Evolutionary conservation across 257 asterid species (phyloP).

Genomic region (Echites panduratus): DNA sequence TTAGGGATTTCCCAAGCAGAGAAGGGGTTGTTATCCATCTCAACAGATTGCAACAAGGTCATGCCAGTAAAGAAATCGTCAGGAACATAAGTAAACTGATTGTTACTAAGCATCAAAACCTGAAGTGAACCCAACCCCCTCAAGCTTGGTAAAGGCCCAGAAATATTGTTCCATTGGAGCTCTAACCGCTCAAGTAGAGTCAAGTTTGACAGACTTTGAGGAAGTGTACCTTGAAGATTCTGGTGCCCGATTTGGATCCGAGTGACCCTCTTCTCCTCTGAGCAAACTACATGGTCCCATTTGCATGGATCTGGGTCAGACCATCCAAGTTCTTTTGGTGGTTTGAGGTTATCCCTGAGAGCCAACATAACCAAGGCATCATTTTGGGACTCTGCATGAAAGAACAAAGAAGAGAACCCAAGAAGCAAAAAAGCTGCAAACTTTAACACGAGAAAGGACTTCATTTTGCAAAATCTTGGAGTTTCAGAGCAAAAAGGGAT

Average conservation of each 20-base stretch:
- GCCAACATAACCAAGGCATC: constrained; percentile 63
- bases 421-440: constrained; percentile 35
- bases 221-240: constrained; percentile 66
- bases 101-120: constrained; percentile 62
- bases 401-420: constrained; percentile 32
- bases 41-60: constrained; percentile 67
- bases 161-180: constrained; percentile 75
- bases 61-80: constrained; percentile 68
- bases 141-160: constrained; percentile 75
- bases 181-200: constrained; percentile 64
- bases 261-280: constrained; percentile 54
- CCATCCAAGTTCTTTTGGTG: constrained; percentile 52
- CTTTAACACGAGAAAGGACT: constrained; percentile 31
- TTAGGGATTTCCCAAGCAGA: constrained; percentile 62
- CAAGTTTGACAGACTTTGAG: constrained; percentile 49
- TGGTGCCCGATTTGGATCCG: constrained; percentile 79
- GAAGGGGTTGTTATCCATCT: constrained; percentile 68
- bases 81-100: constrained; percentile 61
- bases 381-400: constrained; percentile 29
- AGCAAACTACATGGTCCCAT: constrained; percentile 60
- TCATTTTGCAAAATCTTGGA: constrained; percentile 30
- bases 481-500: constrained; percentile 5
- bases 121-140: constrained; percentile 57
- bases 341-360: constrained; percentile 58
- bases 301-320: constrained; percentile 83